phyloP scores from a whole-genome alignment of 805 yeast genomes.

The Saccharomycopsis sp. region DNA sequence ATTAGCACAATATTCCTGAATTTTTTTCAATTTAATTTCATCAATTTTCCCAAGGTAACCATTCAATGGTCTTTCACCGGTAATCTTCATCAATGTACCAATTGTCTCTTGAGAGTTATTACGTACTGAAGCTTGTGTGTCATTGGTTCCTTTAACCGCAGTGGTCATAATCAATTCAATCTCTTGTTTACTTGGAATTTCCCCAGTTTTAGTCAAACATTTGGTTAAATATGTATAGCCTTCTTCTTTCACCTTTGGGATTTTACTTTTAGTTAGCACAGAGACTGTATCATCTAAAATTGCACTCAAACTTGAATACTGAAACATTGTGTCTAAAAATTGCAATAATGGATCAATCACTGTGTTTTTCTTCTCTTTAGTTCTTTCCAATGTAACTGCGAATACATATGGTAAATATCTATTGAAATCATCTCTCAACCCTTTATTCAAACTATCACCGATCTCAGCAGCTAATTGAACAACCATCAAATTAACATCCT shows the following conservation, averaged over 20 bases:
- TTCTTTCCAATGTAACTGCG: slow-evolving; percentile 64
- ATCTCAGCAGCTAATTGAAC: slow-evolving; percentile 73
- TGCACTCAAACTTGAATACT: slow-evolving; percentile 42
- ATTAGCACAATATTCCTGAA: slow-evolving; percentile 47
- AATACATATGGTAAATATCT: slow-evolving; percentile 48
- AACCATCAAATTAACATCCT: slow-evolving; percentile 85
- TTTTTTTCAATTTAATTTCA: slow-evolving; percentile 64
- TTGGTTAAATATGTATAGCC: slow-evolving; percentile 57
- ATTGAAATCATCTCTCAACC: slow-evolving; percentile 51
- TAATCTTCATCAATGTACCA: slow-evolving; percentile 77
- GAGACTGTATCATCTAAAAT: slow-evolving; percentile 43
- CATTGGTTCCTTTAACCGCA: slow-evolving; percentile 61
- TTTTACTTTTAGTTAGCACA: slow-evolving; percentile 45
- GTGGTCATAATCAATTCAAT: slow-evolving; percentile 49
- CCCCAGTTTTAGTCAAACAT: slow-evolving; percentile 46
- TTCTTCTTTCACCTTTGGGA: slow-evolving; percentile 76
- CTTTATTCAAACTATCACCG: slow-evolving; percentile 53
- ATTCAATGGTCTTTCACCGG: slow-evolving; percentile 63
- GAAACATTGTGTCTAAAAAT: slow-evolving; percentile 61
- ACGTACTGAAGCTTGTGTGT: slow-evolving; percentile 80
- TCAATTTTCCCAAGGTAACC: slow-evolving; percentile 64
- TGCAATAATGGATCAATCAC: slow-evolving; percentile 64
- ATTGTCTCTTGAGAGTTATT: slow-evolving; percentile 68
- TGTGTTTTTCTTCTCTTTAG: slow-evolving; percentile 79
- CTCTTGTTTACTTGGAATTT: slow-evolving; percentile 45